These are phyloP conservation scores for Metarhizium album DNA, from an alignment of 2,329 filamentous ascomycete genomes.

Conservation along the genomic window DNA sequence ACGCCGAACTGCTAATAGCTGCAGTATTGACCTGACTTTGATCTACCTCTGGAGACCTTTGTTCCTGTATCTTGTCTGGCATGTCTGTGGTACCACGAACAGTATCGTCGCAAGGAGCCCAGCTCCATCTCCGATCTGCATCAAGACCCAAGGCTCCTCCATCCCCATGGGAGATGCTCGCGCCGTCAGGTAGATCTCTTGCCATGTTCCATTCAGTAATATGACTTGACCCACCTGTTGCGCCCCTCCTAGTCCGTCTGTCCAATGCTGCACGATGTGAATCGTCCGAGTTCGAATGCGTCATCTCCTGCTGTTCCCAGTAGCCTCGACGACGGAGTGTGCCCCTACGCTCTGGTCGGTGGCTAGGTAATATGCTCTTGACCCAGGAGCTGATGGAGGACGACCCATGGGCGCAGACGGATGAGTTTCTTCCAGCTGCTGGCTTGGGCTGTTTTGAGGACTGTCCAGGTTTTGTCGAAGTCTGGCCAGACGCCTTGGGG, in stretches of 20 bases:
- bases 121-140: constrained; percentile 11
- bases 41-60: not conserved
- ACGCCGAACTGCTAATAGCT: not conserved
- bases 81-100: constrained; percentile 6
- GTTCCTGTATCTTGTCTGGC: not conserved
- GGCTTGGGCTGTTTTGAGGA: not conserved
- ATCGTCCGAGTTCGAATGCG: not conserved
- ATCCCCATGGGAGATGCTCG: not conserved
- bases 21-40: not conserved
- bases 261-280: constrained; percentile 8
- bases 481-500: constrained; percentile 9
- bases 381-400: constrained; percentile 29
- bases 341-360: constrained; percentile 38
- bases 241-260: constrained; percentile 10
- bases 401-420: constrained; percentile 3
- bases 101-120: constrained; percentile 5
- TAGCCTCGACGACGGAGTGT: constrained; percentile 27
- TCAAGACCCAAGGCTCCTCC: not conserved
- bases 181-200: constrained; percentile 13
- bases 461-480: constrained; percentile 7
- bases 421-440: not conserved
- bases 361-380: constrained; percentile 35
- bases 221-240: constrained; percentile 18
- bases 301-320: constrained; percentile 15
- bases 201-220: constrained; percentile 27